Percentiles rank a stretch among this genome's conserved stretches.
Conservation (phyloP, 805 yeast species). For the Wickerhamomyces hampshirensis region DNA sequence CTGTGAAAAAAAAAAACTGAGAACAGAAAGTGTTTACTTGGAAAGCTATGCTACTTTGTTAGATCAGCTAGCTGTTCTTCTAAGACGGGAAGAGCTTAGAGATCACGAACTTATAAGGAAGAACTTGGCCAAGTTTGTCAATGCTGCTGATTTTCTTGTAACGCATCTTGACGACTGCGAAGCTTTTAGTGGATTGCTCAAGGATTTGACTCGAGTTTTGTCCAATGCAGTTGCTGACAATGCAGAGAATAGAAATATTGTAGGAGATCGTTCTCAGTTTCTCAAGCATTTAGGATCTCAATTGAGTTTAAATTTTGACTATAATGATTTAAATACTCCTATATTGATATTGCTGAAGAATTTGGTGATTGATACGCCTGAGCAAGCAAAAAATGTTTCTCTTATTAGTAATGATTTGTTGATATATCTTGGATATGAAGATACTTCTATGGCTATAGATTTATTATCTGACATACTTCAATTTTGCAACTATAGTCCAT, state of each 20-base stretch:
- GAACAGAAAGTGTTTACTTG: constrained; percentile 11
- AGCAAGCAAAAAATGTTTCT: constrained; percentile 10
- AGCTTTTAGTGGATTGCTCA: background rate
- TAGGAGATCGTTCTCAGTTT: constrained; percentile 6
- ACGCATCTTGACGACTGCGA: constrained; percentile 1
- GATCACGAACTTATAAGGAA: constrained; percentile 9
- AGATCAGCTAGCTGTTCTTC: constrained; percentile 19
- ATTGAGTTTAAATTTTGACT: constrained; percentile 16
- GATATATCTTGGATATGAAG: constrained; percentile 11
- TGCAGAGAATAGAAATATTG: constrained; percentile 15
- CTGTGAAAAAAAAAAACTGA: constrained; percentile 8
- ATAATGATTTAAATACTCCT: constrained; percentile 19
- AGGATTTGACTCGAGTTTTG: constrained; percentile 21
- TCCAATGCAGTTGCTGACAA: constrained; percentile 25
- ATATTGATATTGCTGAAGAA: constrained; percentile 16
- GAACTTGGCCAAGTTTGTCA: constrained; percentile 14
- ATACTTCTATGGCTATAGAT: constrained; percentile 13
- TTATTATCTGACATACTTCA: constrained; percentile 14
- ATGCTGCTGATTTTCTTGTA: constrained; percentile 11
- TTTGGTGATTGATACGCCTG: constrained; percentile 16
- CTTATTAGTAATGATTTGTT: constrained; percentile 8
- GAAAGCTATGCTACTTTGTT: constrained; percentile 21
- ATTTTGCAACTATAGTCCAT: constrained; percentile 5
- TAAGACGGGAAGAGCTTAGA: constrained; percentile 18
- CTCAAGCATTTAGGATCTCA: constrained; percentile 9